Base-by-base conservation (phyloP, 495 filamentous ascomycete genomes). In the Penicillium simplicissimum region DNA sequence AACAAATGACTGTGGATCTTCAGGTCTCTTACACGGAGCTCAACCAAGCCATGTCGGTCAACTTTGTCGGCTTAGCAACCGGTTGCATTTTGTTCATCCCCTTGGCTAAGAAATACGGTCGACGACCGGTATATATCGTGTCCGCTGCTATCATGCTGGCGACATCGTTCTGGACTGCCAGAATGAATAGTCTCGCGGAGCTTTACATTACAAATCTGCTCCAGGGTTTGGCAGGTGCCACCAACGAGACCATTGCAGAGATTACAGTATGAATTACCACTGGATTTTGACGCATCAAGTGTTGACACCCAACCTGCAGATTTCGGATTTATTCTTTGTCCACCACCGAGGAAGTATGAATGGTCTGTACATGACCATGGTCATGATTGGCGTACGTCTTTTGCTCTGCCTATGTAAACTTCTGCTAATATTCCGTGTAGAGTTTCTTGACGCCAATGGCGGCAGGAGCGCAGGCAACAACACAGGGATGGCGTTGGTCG, bases 281-380 rank as follows among this genome's bases (percentile, higher is more conserved):
- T 8, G 1, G 7, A 43, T 21, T 43, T 10, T 19, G n/a, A 21
- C 17, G 40, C 17, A 8, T 21, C 40, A 10, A 43, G 1, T 9
- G 11, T 9, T 43, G 17, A 43, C 56, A 62, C 23, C 67, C 35
- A 28, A 42, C 34, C n/a, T 33, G 52, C 43, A 75, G 71, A 77
- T 77, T 64, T 65, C 69, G 1, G 75, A 78, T 65, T 31, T 78
- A 2, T 78, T 74, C 59, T 78, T 74, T 35, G 72, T 78, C 15
- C 75, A 78, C 55, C 71, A 76, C 15, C 69, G 73, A 7, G 75
- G 70, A 0, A 63, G 57, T 10, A 74, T 72, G 72, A 78, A 78
- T 57, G 74, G 63, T n/a, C 40, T 75, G 10, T 77, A 75, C 35
- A 71, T 75, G 67, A 71, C 52, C 0, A 73, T 72, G 65, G 61